Evolutionary conservation across 192 early-diverging fungal genomes (phyloP), one percentile per base, ranked within the genome.

Genomic region (Coemansia sp.): DNA sequence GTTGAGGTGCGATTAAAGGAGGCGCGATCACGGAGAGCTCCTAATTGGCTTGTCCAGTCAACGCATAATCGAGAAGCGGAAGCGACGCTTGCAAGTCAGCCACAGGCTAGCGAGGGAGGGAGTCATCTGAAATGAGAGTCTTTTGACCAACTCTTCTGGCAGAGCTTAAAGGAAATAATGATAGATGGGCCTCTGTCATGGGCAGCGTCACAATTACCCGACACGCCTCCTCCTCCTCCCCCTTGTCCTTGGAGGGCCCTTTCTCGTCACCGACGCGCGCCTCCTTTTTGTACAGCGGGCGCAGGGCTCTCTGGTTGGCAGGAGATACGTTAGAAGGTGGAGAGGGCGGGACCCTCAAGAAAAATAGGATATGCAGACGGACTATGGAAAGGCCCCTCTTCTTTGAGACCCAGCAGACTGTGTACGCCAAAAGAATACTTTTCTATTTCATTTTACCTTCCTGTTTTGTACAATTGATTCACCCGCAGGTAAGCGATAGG

Each of bases 381-480:
- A 44, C 38, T 44, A 44, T 14, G 38, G 38, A 44, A 44, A 44
- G 38, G 38, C 12, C 2, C 9, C 38, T n/a, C 34, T 44, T 44
- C 38, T 44, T 44, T 44, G 14, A 3, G 38, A 44, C 38, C 38
- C 38, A 44, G 38, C 38, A 44, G 38, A 44, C 38, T 44, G 38
- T 44, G 14, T 44, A 14, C 14, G 38, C 38, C 14, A 6, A 30
- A 30, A 4, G 38, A 16, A 16, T 44, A 44, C 38, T 44, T 44
- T 58, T 58, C 56, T 58, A 24, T 58, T 58, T 58, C 56, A 58
- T 58, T 58, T 41, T 22, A 31, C 10, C 22, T 24, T 34, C 56
- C 31, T 22, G 24, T 58, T 58, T 58, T 58, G 31, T 58, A 25
- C 21, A 58, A 38, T 58, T 58, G 56, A 58, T 58, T 58, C 34